Evolutionary conservation across 2,329 filamentous ascomycete species (phyloP), one percentile per base, ranked within the genome.

Genomic region (Scytalidium lignicola): DNA sequence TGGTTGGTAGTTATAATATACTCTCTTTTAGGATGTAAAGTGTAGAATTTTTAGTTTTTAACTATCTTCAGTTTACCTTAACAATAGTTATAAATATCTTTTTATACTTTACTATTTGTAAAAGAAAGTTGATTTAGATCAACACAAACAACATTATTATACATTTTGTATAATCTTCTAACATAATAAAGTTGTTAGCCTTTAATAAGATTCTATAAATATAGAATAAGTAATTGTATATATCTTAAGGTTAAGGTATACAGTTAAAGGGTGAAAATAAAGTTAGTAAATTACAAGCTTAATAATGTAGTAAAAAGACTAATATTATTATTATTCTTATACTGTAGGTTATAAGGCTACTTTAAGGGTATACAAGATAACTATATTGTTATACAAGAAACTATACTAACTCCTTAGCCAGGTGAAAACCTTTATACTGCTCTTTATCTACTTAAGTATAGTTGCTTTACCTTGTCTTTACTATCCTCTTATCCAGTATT

Each of bases 101-200:
- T 48, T 61, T 58, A 67, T 20, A 65, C 62, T 21, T 57, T 48
- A 9, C 57, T 44, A 15, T 55, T 46, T 22, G 49, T 58, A 48
- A 65, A 67, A n/a, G 55, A 52, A 3, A 68, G 52, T 46, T 62
- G 53, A n/a, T 66, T 58, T 3, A 61, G 63, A 15, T 50, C 49
- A 12, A 61, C 46, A 2, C 53, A 32, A 3, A 55, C 53, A 3
- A 52, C 41, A 10, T 46, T 40, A 6, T 48, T 50, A 41, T 55
- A 55, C 28, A 47, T 20, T 37, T 51, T 44, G 29, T 56, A 50
- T 7, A 51, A 21, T 18, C 32, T 37, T 5, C 5, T 13, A 17
- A 13, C 15, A 5, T 13, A 37, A 7, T 17, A 4, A 37, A 13
- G 6, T 37, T 37, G 32, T 5, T n/a, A 5, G 10, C 32, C 32